Evolutionary conservation across 2,329 filamentous ascomycete species (phyloP).

Genomic region (Corynespora cassiicola): DNA sequence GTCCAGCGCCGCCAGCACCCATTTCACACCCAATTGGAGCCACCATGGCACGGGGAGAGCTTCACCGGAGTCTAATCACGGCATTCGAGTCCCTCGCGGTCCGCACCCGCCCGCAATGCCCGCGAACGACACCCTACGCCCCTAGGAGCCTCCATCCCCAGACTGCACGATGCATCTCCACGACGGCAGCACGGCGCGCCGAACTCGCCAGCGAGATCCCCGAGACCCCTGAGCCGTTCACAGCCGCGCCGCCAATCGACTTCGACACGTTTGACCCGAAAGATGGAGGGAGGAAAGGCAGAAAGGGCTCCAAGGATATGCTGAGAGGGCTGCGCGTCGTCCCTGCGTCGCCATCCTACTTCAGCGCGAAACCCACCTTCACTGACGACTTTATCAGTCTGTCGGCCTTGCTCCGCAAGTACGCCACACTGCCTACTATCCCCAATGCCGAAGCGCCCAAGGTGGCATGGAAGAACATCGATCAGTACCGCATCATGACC

Average conservation of each 20-base stretch:
- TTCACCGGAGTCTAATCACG: conserved; percentile 34
- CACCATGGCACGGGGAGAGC: conserved; percentile 40
- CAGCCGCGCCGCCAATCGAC: conserved; percentile 54
- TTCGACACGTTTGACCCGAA: conserved; percentile 33
- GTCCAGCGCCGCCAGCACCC: conserved; percentile 13
- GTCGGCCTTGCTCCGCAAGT: conserved; percentile 73
- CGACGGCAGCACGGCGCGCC: conserved; percentile 30
- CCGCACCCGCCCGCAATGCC: conserved; percentile 27
- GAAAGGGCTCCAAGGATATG: conserved; percentile 17
- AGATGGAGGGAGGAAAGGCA: conserved; percentile 16
- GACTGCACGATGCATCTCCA: conserved; percentile 40
- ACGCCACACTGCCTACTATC: conserved; percentile 75
- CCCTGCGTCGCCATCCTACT: conserved; percentile 91
- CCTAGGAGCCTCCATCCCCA: conserved; percentile 23
- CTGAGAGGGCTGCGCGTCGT: conserved; percentile 68
- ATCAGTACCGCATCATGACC: conserved; percentile 70
- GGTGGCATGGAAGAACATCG: conserved; percentile 80
- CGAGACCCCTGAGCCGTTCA: conserved; percentile 35
- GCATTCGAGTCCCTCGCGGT: conserved; percentile 31
- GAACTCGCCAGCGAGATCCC: conserved; percentile 25
- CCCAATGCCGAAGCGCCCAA: conserved; percentile 70
- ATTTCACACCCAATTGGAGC: conserved; percentile 9
- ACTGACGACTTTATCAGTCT: conserved; percentile 83
- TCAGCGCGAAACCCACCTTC: conserved; percentile 83
- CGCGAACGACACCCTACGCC: conserved; percentile 23